A percentile compares a stretch with the other conserved stretches of the same genome.
phyloP scores from a whole-genome alignment of 345 rosid species.

The Rhizophora mangle region DNA sequence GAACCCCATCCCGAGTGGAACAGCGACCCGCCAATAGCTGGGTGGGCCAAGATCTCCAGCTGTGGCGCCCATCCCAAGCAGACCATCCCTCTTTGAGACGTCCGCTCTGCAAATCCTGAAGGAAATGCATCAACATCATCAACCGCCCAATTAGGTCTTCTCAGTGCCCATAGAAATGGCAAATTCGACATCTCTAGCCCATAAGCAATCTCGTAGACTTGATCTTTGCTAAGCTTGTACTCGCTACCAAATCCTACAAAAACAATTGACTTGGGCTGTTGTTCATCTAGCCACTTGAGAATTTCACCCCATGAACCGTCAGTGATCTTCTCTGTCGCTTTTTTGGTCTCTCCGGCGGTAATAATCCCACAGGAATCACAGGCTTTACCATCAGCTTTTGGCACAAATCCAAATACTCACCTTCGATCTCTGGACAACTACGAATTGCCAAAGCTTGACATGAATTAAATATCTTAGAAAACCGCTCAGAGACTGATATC shows the following conservation, averaged over 20 bases:
- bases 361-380: slow-evolving; percentile 28
- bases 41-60: slow-evolving; percentile 19
- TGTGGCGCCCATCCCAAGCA: slow-evolving; percentile 33
- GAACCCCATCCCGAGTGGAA: slow-evolving; percentile 35
- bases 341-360: slow-evolving; percentile 13
- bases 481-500: slow-evolving; percentile 12
- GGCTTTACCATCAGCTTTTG: slow-evolving; percentile 3
- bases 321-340: neutral
- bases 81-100: slow-evolving; percentile 13
- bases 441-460: slow-evolving; percentile 20
- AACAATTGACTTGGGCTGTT: slow-evolving; percentile 26
- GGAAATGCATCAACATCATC: slow-evolving; percentile 23
- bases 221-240: slow-evolving; percentile 22
- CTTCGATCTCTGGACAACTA: slow-evolving; percentile 26
- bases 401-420: slow-evolving; percentile 13
- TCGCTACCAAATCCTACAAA: slow-evolving; percentile 37
- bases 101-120: slow-evolving; percentile 9
- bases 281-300: slow-evolving; percentile 30
- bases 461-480: neutral
- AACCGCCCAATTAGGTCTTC: slow-evolving; percentile 28
- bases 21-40: slow-evolving; percentile 25
- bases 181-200: slow-evolving; percentile 30
- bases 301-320: slow-evolving; percentile 10
- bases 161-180: slow-evolving; percentile 34
- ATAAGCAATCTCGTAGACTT: slow-evolving; percentile 26